Evolutionary conservation across 2,329 filamentous ascomycete genomes (phyloP).

Genomic region (Hypoxylon sp.): DNA sequence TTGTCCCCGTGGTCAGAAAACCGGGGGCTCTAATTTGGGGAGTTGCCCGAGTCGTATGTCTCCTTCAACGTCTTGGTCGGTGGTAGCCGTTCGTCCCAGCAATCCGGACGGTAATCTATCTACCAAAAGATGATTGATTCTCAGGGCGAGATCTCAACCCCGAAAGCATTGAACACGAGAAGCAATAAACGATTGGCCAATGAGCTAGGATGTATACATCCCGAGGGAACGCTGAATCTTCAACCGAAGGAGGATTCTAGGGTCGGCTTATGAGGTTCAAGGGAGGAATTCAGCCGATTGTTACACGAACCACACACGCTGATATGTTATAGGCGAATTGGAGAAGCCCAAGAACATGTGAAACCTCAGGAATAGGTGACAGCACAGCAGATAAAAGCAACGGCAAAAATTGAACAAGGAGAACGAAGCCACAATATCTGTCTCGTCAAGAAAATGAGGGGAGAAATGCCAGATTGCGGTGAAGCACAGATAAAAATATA

Average conservation of each 20-base stretch:
- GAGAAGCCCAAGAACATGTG: conserved; percentile 18
- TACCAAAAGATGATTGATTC: conserved; percentile 21
- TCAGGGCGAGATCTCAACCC: conserved; percentile 18
- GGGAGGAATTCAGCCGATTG: conserved; percentile 34
- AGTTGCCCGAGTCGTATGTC: conserved; percentile 16
- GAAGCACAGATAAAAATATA: conserved; percentile 23
- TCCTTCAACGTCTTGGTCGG: conserved; percentile 17
- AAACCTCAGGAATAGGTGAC: conserved; percentile 17
- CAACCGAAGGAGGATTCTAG: conserved; percentile 23
- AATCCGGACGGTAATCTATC: conserved; percentile 24
- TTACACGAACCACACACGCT: conserved; percentile 22
- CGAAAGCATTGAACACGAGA: conserved; percentile 19
- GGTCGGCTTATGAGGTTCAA: conserved; percentile 23
- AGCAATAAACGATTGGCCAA: conserved; percentile 12
- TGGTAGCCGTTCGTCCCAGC: conserved; percentile 21
- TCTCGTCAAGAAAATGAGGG: conserved; percentile 22
- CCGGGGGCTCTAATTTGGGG: conserved; percentile 26
- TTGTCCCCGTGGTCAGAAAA: conserved; percentile 38
- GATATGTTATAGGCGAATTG: conserved; percentile 22
- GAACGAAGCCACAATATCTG: conserved; percentile 25
- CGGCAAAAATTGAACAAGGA: conserved; percentile 12
- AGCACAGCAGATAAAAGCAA: conserved; percentile 15
- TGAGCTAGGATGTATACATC: conserved; percentile 9
- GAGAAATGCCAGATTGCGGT: conserved; percentile 40
- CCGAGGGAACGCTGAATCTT: conserved; percentile 27